Evolutionary conservation across 2,329 filamentous ascomycete genomes (phyloP).

Genomic region (Talaromyces islandicus): DNA sequence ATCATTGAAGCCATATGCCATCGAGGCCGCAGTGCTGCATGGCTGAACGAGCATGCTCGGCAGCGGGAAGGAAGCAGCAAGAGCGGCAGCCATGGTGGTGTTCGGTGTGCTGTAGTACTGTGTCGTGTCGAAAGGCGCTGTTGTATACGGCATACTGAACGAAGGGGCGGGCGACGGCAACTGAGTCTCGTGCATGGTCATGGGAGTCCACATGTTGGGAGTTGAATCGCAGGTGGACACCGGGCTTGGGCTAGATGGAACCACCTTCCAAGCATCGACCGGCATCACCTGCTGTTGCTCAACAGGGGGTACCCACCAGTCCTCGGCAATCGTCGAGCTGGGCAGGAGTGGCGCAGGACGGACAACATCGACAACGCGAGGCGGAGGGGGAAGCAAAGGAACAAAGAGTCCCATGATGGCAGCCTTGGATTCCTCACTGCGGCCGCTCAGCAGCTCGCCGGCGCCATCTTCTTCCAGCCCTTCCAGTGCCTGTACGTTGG

Average conservation of each 20-base stretch:
- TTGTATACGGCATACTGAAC: slow-evolving; percentile 71
- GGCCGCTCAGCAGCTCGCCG: slow-evolving; percentile 84
- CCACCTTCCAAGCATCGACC: slow-evolving; percentile 82
- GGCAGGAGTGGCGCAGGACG: slow-evolving; percentile 79
- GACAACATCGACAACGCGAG: slow-evolving; percentile 81
- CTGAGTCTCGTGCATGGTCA: slow-evolving; percentile 67
- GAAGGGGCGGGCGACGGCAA: slow-evolving; percentile 73
- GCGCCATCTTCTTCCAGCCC: slow-evolving; percentile 94
- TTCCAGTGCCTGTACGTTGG: slow-evolving; percentile 81
- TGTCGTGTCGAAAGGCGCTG: slow-evolving; percentile 54
- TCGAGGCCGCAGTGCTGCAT: slow-evolving; percentile 73
- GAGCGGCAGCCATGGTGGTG: slow-evolving; percentile 64
- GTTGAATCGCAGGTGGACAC: slow-evolving; percentile 68
- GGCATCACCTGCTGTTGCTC: slow-evolving; percentile 54
- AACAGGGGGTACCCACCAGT: slow-evolving; percentile 75
- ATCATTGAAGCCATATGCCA: slow-evolving; percentile 75
- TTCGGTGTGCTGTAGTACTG: slow-evolving; percentile 75
- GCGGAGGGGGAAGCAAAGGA: slow-evolving; percentile 76
- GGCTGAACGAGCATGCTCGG: slow-evolving; percentile 80
- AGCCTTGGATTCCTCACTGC: slow-evolving; percentile 88
- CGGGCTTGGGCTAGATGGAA: slow-evolving; percentile 76
- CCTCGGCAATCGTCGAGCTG: slow-evolving; percentile 66
- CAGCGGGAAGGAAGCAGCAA: slow-evolving; percentile 61
- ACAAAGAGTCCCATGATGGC: slow-evolving; percentile 78
- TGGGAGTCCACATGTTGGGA: slow-evolving; percentile 70